Conservation (phyloP, 371 early-diverging fungal species). For the Choanephora cucurbitarum region DNA sequence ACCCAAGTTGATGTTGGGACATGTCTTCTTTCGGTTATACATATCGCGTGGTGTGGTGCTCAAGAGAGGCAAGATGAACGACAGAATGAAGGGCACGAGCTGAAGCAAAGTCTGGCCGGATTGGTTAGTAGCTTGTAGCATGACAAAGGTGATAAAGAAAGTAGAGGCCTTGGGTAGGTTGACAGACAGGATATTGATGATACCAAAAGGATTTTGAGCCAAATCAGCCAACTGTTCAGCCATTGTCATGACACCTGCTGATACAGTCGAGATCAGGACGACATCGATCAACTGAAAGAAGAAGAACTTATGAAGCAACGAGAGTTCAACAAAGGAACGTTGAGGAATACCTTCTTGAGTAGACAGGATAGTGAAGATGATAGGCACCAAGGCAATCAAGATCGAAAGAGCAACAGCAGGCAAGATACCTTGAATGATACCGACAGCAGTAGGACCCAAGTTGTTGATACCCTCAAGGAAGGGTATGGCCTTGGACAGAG, state of each 20-base stretch:
- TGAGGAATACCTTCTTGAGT: conserved; percentile 71
- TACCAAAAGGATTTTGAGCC: conserved; percentile 42
- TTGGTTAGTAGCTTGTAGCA: conserved; percentile 70
- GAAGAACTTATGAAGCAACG: conserved; percentile 69
- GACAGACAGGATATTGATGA: conserved; percentile 54
- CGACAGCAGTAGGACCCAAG: conserved; percentile 42
- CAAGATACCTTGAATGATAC: conserved; percentile 79
- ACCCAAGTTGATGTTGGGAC: conserved; percentile 48
- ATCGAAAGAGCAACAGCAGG: conserved; percentile 74
- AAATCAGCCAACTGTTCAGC: conserved; percentile 29
- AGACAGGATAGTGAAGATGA: conserved; percentile 67
- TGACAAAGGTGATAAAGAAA: conserved; percentile 82
- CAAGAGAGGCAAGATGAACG: conserved; percentile 65
- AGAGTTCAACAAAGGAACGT: conserved; percentile 62
- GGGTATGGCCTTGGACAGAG: conserved; percentile 51
- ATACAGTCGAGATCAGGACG: conserved; percentile 75
- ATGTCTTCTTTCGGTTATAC: conserved; percentile 50
- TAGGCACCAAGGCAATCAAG: conserved; percentile 72
- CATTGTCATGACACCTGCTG: conserved; percentile 63
- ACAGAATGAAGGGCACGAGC: conserved; percentile 62
- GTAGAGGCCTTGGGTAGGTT: conserved; percentile 72
- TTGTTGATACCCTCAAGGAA: conserved; percentile 47
- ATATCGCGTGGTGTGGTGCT: conserved; percentile 78
- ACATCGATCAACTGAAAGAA: conserved; percentile 85
- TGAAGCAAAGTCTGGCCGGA: conserved; percentile 72